Base-by-base conservation (phyloP, 768 basidiomycete genomes). In the Lyophyllum atratum region DNA sequence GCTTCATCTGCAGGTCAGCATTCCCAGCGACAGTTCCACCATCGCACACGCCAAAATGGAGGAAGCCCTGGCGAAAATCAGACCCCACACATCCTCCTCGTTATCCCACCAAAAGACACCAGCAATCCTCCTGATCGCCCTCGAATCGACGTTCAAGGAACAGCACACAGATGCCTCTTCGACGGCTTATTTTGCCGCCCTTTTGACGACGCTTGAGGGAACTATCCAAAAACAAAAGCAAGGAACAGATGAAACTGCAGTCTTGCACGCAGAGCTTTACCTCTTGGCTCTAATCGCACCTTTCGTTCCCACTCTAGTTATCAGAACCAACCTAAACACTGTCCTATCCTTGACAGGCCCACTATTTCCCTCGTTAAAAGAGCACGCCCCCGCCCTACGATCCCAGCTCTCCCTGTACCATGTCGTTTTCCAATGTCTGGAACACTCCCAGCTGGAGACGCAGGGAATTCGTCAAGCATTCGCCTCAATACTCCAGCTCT, bases 161-260 rank as follows among this genome's bases (percentile, higher is more conserved):
- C 87, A 89, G 64, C 76, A 76, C 59, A 79, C 87, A 8, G 86
- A 89, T 52, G 73, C 76, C 39, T 81, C 89, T 8, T 81, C 95
- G 7, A 94, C 93, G 1, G 96, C 97, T 28, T 98, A 98, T 76
- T 97, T 95, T 72, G 92, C 94, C n/a, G 89, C 91, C 3, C 79
- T 96, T 56, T 76, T 93, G 48, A 93, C 93, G 12, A 90, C 92
- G 8, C 80, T 96, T 28, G 90, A 93, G 65, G 85, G 88, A 56
- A 86, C 88, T 11, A 71, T 93, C 24, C 85, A 86, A 73, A 87
- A 80, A 67, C 80, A 77, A 64, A 80, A 79, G 63, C 64, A 69
- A 53, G 70, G 67, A 63, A 71, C 77, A 55, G 73, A 72, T 63
- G 90, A 93, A 52, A 88, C 87, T 15, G 90, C 92, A 56, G 76